Evolutionary conservation across 805 yeast genomes (phyloP), one percentile per base, ranked within the genome.

Genomic region (Wickerhamomyces sydowiorum): DNA sequence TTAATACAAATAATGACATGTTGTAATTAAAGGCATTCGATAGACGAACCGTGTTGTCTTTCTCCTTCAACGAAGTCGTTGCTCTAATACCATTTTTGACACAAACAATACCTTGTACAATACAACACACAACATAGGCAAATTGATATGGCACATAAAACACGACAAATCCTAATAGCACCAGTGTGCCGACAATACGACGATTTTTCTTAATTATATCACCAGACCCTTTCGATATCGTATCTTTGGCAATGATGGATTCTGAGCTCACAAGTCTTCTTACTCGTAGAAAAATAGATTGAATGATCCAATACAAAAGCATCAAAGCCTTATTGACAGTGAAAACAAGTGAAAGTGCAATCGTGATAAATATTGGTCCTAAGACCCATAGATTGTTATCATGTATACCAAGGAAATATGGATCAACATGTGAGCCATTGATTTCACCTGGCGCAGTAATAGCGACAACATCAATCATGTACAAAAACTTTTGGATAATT

Each of bases 131-230:
- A 7, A 78, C 65, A 52, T 73, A 86, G 2, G 86, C 90, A 56
- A 88, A 73, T 57, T 89, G 96, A 55, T 81, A 89, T 0, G 96
- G 96, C 13, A 86, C 64, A 54, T 81, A 84, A 20, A 82, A 62
- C 24, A 80, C 66, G 3, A 84, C 82, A 18, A 71, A 58, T 1
- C 67, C 47, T 3, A 77, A 45, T 12, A 81, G 50, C 0, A 69
- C 1, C 1, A 54, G 2, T 1, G 52, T 34, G 2, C 52, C 51
- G 5, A 46, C 10, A 2, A 48, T 25, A 14, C 59, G 43, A 28
- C 56, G 50, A 6, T 36, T 52, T 5, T 44, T 40, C 17, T 40
- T 39, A 20, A 28, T 15, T 14, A 6, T 28, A 9, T 28, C 18
- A n/a, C 9, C 15, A 28, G 17, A 18, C 15, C 6, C 5, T 28